phyloP scores from a whole-genome alignment of 768 basidiomycete genomes.

The Coprinellus micaceus region DNA sequence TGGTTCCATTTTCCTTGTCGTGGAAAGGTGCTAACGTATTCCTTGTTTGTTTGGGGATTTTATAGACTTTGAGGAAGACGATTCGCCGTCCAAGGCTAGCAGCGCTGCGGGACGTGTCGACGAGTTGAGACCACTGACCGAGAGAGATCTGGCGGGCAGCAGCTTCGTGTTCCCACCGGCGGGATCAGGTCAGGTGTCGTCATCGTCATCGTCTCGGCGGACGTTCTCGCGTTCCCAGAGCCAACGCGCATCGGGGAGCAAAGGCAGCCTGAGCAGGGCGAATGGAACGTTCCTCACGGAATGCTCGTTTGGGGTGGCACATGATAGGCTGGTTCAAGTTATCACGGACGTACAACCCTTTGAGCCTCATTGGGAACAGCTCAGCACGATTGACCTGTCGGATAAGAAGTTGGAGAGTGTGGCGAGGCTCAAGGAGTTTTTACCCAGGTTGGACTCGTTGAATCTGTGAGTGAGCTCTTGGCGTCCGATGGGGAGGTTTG shows the following conservation, averaged over 20 bases:
- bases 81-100: constrained; percentile 55
- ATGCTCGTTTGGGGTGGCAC: constrained; percentile 93
- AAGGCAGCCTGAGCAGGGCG: constrained; percentile 28
- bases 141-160: background rate
- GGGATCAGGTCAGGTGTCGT: constrained; percentile 21
- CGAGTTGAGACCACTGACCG: constrained; percentile 41
- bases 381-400: constrained; percentile 72
- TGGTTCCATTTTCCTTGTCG: constrained; percentile 7
- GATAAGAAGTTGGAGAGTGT: constrained; percentile 74
- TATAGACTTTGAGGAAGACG: constrained; percentile 40
- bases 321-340: constrained; percentile 84
- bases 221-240: constrained; percentile 44
- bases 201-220: constrained; percentile 33
- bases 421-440: constrained; percentile 81
- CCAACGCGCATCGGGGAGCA: constrained; percentile 25
- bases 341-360: constrained; percentile 95
- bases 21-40: background rate
- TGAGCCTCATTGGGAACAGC: constrained; percentile 89
- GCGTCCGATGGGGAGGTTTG: constrained; percentile 8
- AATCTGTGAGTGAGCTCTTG: constrained; percentile 57
- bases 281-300: constrained; percentile 78
- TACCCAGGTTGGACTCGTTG: constrained; percentile 74
- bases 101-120: constrained; percentile 41
- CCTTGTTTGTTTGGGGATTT: constrained; percentile 12
- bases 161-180: constrained; percentile 33